Base-by-base conservation (phyloP, 106 monocot species). In the Dendrobium nobile region DNA sequence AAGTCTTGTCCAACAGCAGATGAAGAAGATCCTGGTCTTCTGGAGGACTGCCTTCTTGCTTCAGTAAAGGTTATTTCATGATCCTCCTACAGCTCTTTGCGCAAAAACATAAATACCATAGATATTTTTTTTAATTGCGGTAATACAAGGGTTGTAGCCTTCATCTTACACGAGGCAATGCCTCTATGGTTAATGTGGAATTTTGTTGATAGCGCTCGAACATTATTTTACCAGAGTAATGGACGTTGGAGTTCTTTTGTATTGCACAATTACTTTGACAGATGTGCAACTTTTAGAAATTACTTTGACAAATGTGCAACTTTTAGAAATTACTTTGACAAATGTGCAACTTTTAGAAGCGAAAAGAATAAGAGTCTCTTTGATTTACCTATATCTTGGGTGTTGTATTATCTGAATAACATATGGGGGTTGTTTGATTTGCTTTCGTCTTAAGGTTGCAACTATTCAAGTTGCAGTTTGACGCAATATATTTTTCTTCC, bases 11-110 rank as follows among this genome's bases (percentile, higher is more conserved):
- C 79, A 24, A 78, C 84, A 76, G 77, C 43, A 59, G 68, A 10
- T 67, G 81, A 85, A 73, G 88, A 94, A 83, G 91, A 89, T 85
- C 74, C 88, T 24, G 82, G 56, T 55, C 80, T 93, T 85, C 51
- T 93, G n/a, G 95, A 93, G 61, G 93, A 95, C 20, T 95, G 95
- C 80, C 95, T 99, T 80, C 86, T 99, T 33, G 84, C 95, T 81
- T 91, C 99, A 79, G 84, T 95, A 20, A 95, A 99, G 99, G 99
- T 99, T 88, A 79, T 58, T 80, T 48, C n/a, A 27, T 72, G 47
- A 18, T 47, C 59, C 41, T 74, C 54, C 42, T 17, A 31, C 55
- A 20, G 28, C 8, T 4, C 8, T 54, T 5, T 42, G 67, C 2
- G 70, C 33, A 31, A 33, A 51, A 51, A 51, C 13, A 51, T 51